A percentile compares a stretch with the other conserved stretches of the same genome.
Conservation (phyloP, 805 yeast species). For the Wickerhamomyces kurtzmanii region DNA sequence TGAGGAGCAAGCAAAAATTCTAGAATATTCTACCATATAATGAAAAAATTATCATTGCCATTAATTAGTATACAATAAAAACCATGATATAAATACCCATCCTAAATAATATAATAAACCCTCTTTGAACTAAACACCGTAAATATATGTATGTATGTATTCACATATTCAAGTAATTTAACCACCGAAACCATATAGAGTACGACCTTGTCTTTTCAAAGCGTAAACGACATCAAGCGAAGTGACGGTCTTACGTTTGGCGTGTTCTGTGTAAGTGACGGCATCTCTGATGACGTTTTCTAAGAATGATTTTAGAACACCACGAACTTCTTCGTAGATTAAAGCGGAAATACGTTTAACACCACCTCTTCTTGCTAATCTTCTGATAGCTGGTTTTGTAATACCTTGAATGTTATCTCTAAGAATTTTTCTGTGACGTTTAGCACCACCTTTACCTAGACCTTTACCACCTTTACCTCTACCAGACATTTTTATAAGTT, state of each 20-base stretch:
- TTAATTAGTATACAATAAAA: no score
- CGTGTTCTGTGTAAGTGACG: constrained; percentile 99
- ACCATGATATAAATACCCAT: no score
- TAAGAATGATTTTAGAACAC: constrained; percentile 89
- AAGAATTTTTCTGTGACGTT: constrained; percentile 98
- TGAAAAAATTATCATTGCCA: no score
- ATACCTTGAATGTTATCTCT: constrained; percentile 99
- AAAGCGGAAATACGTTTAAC: constrained; percentile 99
- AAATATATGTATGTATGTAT: no score
- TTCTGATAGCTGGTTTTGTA: constrained; percentile 99
- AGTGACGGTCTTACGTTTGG: constrained; percentile 99
- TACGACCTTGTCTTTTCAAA: constrained; percentile 99
- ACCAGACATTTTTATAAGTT: constrained; percentile 95
- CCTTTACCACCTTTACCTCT: constrained; percentile 99
- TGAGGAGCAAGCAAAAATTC: no score
- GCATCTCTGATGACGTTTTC: constrained; percentile 98
- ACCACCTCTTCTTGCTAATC: constrained; percentile 99
- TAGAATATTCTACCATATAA: no score
- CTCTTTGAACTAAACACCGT: no score
- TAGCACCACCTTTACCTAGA: constrained; percentile 99
- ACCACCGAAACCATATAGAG: constrained; percentile 99
- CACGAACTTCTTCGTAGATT: constrained; percentile 98
- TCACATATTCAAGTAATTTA: no score
- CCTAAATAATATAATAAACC: no score
- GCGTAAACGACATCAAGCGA: constrained; percentile 98